Evolutionary conservation across 73 alveolate genomes (phyloP).

Genomic region (Halteria grandinella): DNA sequence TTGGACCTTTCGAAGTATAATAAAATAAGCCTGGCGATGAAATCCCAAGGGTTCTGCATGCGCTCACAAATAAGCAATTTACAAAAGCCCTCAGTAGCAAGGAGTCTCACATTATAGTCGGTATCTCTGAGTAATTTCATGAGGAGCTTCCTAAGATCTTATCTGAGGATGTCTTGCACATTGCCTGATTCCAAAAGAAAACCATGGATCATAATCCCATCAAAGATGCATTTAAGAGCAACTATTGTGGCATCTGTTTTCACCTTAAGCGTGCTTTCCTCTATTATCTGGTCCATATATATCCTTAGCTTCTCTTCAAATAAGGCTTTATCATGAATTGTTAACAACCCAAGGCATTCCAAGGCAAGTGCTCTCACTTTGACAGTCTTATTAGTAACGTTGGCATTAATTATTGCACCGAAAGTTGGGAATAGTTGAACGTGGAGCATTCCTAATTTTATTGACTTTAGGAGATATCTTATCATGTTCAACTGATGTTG

Average conservation of each 20-base stretch:
- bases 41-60: slow-evolving; percentile 49
- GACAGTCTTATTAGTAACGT: neutral
- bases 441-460: neutral
- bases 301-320: slow-evolving; percentile 9
- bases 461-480: slow-evolving; percentile 5
- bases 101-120: slow-evolving; percentile 17
- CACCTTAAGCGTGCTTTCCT: neutral
- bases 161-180: slow-evolving; percentile 5
- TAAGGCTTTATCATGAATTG: slow-evolving; percentile 4
- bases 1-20: slow-evolving; percentile 38
- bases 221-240: slow-evolving; percentile 8
- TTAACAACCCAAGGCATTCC: slow-evolving; percentile 28
- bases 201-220: slow-evolving; percentile 48
- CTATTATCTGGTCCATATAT: neutral
- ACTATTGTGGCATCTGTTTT: neutral
- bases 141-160: slow-evolving; percentile 19
- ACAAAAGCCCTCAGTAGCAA: slow-evolving; percentile 48
- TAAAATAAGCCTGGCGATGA: slow-evolving; percentile 29
- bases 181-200: slow-evolving; percentile 33
- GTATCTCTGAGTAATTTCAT: slow-evolving; percentile 39
- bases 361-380: neutral
- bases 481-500: slow-evolving; percentile 1
- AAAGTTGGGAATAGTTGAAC: neutral
- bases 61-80: slow-evolving; percentile 31
- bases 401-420: neutral